Conservation (phyloP, 129 eudicot species). For the Centella asiatica region DNA sequence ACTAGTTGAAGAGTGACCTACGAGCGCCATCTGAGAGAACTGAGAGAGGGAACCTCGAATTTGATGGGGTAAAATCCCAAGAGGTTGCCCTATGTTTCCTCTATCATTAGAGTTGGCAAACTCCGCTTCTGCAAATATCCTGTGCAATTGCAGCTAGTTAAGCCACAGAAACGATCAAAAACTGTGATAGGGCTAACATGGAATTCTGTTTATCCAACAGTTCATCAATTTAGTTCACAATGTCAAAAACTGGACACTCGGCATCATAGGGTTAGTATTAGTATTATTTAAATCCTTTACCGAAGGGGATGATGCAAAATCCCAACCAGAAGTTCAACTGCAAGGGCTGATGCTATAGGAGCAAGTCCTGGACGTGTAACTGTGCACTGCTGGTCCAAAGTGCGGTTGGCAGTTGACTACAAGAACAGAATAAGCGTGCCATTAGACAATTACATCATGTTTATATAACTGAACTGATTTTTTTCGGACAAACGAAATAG, state of each 20-base stretch:
- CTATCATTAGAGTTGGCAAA: slow-evolving; percentile 44
- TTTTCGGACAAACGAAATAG: not conserved
- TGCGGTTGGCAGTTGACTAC: slow-evolving; percentile 92
- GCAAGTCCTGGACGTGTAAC: slow-evolving; percentile 98
- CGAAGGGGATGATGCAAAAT: slow-evolving; percentile 87
- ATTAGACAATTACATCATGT: not conserved
- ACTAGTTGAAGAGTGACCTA: slow-evolving; percentile 79
- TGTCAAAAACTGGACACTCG: not conserved
- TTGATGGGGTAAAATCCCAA: slow-evolving; percentile 94
- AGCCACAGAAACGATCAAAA: not conserved
- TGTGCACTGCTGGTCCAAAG: slow-evolving; percentile 98
- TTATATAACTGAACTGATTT: not conserved
- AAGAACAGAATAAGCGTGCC: slow-evolving; percentile 12
- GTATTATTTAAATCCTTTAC: slow-evolving; percentile 24
- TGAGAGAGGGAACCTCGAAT: slow-evolving; percentile 74
- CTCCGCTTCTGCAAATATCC: slow-evolving; percentile 77
- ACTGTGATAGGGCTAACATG: not conserved
- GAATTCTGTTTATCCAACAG: not conserved
- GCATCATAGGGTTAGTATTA: not conserved
- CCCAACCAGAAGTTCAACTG: slow-evolving; percentile 86
- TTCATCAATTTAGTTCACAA: not conserved
- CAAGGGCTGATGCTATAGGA: slow-evolving; percentile 90
- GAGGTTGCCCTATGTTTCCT: slow-evolving; percentile 61
- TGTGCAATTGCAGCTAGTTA: slow-evolving; percentile 17
- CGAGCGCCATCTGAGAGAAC: slow-evolving; percentile 89